A percentile compares a stretch with the other conserved stretches of the same genome.
Conservation (phyloP, 306 rosid species). For the Lathyrus aphaca region DNA sequence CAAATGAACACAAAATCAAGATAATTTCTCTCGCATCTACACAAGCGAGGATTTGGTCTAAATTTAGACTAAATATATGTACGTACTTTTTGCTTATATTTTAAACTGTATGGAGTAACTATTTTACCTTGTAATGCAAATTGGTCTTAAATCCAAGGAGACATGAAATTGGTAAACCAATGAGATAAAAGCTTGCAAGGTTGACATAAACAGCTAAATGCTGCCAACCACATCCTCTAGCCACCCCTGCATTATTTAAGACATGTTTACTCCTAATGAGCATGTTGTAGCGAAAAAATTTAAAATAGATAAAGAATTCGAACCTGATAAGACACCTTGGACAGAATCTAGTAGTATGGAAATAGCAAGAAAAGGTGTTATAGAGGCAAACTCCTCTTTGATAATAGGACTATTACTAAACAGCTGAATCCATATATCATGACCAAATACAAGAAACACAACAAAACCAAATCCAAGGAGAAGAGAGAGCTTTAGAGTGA, state of each 20-base stretch:
- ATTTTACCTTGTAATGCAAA: slow-evolving; percentile 59
- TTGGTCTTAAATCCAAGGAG: slow-evolving; percentile 64
- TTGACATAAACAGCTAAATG: slow-evolving; percentile 65
- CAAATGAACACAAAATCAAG: neutral
- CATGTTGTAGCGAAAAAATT: neutral
- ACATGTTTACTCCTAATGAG: neutral
- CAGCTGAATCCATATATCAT: slow-evolving; percentile 59
- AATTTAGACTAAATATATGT: neutral
- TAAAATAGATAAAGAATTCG: slow-evolving; percentile 1
- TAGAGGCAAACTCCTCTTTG: slow-evolving; percentile 63
- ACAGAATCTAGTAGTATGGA: slow-evolving; percentile 68
- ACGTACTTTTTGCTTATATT: neutral
- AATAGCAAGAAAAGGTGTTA: slow-evolving; percentile 69
- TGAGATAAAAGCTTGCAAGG: slow-evolving; percentile 62
- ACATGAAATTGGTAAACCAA: slow-evolving; percentile 67
- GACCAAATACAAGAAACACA: slow-evolving; percentile 59
- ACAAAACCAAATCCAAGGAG: slow-evolving; percentile 55
- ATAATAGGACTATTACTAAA: slow-evolving; percentile 56
- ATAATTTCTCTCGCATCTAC: neutral
- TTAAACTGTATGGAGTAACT: neutral
- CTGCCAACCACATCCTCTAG: slow-evolving; percentile 87
- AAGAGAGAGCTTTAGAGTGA: slow-evolving; percentile 69
- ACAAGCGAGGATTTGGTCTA: neutral
- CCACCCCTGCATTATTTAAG: slow-evolving; percentile 62
- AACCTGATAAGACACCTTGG: slow-evolving; percentile 91